phyloP scores from a whole-genome alignment of 352 stramenopile species.

The Pythium monospermum region DNA sequence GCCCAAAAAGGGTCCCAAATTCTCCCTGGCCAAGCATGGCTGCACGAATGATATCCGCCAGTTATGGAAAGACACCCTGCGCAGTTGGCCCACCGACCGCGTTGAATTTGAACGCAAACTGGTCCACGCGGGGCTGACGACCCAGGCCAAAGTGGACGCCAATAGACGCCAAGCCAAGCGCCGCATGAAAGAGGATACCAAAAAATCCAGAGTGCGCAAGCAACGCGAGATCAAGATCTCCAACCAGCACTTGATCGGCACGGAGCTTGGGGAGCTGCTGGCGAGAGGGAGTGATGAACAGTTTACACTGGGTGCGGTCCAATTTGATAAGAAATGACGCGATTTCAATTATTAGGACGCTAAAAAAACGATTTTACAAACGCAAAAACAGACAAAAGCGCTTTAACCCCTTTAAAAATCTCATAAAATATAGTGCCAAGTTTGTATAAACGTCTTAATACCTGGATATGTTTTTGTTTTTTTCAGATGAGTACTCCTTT shows the following conservation, averaged over 20 bases:
- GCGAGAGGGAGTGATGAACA: conserved; percentile 69
- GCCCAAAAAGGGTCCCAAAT: conserved; percentile 65
- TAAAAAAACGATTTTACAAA: too few species aligned
- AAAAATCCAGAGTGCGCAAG: conserved; percentile 73
- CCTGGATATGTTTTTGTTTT: too few species aligned
- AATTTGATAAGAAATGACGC: conserved; percentile 77
- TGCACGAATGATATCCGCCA: conserved; percentile 84
- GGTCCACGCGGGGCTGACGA: conserved; percentile 76
- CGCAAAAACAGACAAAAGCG: too few species aligned
- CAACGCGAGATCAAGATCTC: conserved; percentile 88
- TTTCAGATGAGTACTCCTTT: too few species aligned
- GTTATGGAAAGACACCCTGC: conserved; percentile 74
- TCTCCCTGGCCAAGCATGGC: conserved; percentile 76
- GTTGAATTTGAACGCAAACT: conserved; percentile 76
- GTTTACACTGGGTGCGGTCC: conserved; percentile 79
- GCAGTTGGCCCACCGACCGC: conserved; percentile 64
- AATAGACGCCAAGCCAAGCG: conserved; percentile 73
- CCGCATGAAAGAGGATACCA: conserved; percentile 79
- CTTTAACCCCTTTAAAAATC: too few species aligned
- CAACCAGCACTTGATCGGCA: conserved; percentile 85
- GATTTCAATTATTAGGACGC: too few species aligned
- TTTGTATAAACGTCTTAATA: too few species aligned
- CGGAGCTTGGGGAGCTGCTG: conserved; percentile 78
- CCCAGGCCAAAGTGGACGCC: conserved; percentile 78
- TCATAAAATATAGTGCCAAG: too few species aligned